Evolutionary conservation across 73 alveolate genomes (phyloP).

Genomic region (Uronychia binucleata): DNA sequence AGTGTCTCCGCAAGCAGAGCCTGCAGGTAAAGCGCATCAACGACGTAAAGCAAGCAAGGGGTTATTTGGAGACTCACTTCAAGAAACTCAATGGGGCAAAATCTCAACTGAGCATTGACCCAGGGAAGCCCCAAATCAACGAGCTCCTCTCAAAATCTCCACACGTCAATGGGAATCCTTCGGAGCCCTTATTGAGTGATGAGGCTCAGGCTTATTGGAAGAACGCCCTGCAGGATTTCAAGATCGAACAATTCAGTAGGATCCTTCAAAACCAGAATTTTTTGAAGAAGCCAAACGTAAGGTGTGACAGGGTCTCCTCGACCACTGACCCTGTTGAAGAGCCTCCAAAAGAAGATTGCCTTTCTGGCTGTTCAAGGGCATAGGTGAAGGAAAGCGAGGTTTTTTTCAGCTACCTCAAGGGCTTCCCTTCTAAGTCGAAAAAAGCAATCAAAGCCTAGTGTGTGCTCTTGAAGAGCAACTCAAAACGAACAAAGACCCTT

Average conservation of each 20-base stretch:
- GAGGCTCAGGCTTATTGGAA: neutral
- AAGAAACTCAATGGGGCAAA: too few species aligned
- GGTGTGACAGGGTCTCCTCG: neutral
- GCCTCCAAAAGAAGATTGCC: neutral
- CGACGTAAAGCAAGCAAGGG: too few species aligned
- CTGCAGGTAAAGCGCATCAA: too few species aligned
- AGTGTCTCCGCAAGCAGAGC: too few species aligned
- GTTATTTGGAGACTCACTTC: too few species aligned
- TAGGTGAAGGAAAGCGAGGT: neutral
- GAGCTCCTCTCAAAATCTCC: too few species aligned
- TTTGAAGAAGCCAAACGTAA: neutral
- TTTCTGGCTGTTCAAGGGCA: neutral
- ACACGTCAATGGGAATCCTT: too few species aligned
- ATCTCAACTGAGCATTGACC: too few species aligned
- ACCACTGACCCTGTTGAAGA: too few species aligned
- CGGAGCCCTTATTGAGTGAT: neutral
- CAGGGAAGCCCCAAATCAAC: too few species aligned
- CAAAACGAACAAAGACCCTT: neutral
- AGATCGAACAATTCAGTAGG: neutral
- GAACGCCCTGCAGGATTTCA: neutral
- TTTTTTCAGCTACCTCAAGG: neutral
- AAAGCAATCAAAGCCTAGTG: neutral
- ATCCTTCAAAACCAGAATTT: neutral
- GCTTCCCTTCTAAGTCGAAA: neutral
- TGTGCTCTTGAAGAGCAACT: neutral